phyloP scores from a whole-genome alignment of 257 asterid species.

The Anisodus acutangulus region DNA sequence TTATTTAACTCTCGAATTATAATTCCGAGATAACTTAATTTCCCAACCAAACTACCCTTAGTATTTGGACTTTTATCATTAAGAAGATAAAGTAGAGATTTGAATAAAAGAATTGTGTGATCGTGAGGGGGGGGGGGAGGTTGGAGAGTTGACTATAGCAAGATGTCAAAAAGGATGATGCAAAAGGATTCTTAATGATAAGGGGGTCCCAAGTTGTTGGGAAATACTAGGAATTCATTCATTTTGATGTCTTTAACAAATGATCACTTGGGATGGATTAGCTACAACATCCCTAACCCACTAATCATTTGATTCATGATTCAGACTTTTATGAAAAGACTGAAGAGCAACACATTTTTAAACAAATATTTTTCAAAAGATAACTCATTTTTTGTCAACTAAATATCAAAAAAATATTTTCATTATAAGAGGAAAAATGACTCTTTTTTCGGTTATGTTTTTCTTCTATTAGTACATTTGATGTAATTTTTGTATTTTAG shows the following conservation, averaged over 20 bases:
- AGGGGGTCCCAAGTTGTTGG: slow-evolving; percentile 56
- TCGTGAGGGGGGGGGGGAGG: background rate
- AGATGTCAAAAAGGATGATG: slow-evolving; percentile 48
- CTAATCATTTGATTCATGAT: background rate
- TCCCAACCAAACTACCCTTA: too few relatives aligned
- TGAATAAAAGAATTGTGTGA: background rate
- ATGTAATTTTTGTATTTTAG: too few relatives aligned
- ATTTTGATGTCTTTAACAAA: background rate
- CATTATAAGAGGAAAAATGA: too few relatives aligned
- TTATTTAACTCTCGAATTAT: too few relatives aligned
- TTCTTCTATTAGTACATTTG: too few relatives aligned
- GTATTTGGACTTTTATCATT: background rate
- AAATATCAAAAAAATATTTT: too few relatives aligned
- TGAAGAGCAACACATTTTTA: background rate
- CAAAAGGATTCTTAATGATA: slow-evolving; percentile 45
- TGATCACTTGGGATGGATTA: slow-evolving; percentile 5
- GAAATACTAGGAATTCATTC: slow-evolving; percentile 31
- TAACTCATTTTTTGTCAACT: too few relatives aligned
- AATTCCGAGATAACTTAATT: too few relatives aligned
- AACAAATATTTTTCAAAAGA: too few relatives aligned
- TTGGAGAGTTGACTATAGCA: slow-evolving; percentile 40
- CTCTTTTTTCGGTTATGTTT: too few relatives aligned
- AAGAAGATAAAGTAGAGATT: background rate
- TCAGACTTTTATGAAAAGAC: background rate
- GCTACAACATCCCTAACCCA: slow-evolving; percentile 24